A percentile compares a stretch with the other conserved stretches of the same genome.
phyloP scores from a whole-genome alignment of 306 rosid genomes.

The Quercus wislizeni region DNA sequence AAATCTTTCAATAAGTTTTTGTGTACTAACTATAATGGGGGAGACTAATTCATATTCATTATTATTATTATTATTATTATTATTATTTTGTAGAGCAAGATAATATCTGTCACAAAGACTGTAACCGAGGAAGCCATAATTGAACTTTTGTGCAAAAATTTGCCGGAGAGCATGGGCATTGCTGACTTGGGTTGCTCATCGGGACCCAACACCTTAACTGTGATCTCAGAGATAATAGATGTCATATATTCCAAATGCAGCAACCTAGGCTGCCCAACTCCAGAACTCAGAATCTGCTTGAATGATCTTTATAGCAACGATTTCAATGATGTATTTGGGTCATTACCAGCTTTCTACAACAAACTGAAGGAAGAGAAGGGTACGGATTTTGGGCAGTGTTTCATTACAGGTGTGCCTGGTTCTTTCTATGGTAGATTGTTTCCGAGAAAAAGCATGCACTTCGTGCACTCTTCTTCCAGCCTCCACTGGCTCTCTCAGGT shows the following conservation, averaged over 20 bases:
- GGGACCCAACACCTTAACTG: slow-evolving; percentile 64
- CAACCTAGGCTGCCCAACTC: slow-evolving; percentile 10
- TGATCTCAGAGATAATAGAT: slow-evolving; percentile 45
- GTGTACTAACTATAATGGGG: too few relatives aligned
- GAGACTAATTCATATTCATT: not conserved
- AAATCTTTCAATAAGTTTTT: too few relatives aligned
- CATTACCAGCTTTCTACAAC: slow-evolving; percentile 59
- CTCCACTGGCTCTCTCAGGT: slow-evolving; percentile 84
- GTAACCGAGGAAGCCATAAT: slow-evolving; percentile 43
- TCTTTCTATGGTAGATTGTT: slow-evolving; percentile 56
- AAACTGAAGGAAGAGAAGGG: slow-evolving; percentile 23
- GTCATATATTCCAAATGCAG: slow-evolving; percentile 22
- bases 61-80: too few relatives aligned
- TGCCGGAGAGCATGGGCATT: slow-evolving; percentile 47
- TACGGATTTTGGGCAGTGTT: slow-evolving; percentile 23
- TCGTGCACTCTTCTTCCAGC: slow-evolving; percentile 74
- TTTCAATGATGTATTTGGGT: slow-evolving; percentile 61
- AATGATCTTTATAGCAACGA: slow-evolving; percentile 76
- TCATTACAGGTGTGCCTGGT: slow-evolving; percentile 55
- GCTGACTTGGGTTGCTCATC: slow-evolving; percentile 89
- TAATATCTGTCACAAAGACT: slow-evolving; percentile 32
- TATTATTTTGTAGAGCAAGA: slow-evolving; percentile 30
- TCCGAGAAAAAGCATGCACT: slow-evolving; percentile 40
- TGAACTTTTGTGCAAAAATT: slow-evolving; percentile 17
- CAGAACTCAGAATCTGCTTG: slow-evolving; percentile 48